Base-by-base conservation (phyloP, 352 stramenopile genomes). In the Phytophthora chlamydospora region DNA sequence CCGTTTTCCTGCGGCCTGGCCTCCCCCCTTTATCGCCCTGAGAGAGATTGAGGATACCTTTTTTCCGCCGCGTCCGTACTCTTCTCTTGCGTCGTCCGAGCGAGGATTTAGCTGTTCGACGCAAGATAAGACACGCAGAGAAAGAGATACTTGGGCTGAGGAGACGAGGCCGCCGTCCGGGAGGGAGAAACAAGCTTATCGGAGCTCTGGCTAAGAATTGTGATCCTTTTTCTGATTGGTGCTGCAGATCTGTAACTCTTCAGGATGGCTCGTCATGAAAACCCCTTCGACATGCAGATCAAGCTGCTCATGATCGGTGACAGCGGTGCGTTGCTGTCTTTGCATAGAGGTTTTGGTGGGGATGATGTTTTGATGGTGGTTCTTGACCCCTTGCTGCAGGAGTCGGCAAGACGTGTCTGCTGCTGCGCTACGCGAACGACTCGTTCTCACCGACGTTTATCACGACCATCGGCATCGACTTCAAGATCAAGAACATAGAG, bases 221-320 rank as follows among this genome's bases (percentile, higher is more conserved):
- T 27, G 24, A 27, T 27, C 44, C 32, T 44, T 52, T 57, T 34
- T 53, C 16, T 75, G 36, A 35, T 46, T 51, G 38, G 17, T 65
- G 9, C 12, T 34, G 33, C 34, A 58, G 56, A 76, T 52, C 66
- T 56, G 40, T 57, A 60, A 50, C 40, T 58, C 41, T 65, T 60
- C 51, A 71, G 36, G 39, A 97, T 97, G 90, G 89, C 90, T 56
- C 85, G 85, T 60, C 85, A 96, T 76, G 88, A 96, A 34, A 96
- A 96, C 68, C 89, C 87, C 12, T 98, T 98, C 65, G 95, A 98
- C 70, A 98, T 98, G 91, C 96, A 98, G 81, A 98, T 98, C 70
- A 99, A 99, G 71, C 78, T 99, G 58, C 83, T 99, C 40, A 99
- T 98, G 93, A 98, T 99, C 56, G 96, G 96, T 24, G 95, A 99